These are phyloP conservation scores for Chenopodium formosanum DNA, from an alignment of 148 eudicot genomes.

Conservation along the genomic window DNA sequence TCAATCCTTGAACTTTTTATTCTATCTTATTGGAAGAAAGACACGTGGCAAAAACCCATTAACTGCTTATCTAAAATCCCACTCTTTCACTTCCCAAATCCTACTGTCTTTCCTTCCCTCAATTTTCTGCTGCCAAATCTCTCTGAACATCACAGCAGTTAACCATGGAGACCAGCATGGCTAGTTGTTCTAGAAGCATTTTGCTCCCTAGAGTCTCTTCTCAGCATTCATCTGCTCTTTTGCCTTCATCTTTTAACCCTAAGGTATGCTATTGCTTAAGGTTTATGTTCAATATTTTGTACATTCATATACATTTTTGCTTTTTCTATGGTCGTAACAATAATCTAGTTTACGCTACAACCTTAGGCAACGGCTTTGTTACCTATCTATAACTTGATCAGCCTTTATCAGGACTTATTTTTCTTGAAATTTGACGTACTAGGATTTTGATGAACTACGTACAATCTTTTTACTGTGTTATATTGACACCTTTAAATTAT, in stretches of 20 bases:
- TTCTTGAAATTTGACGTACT: background rate
- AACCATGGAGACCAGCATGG: conserved; percentile 67
- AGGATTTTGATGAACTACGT: background rate
- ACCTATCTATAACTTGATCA: too few species aligned
- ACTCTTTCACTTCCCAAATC: conserved; percentile 9
- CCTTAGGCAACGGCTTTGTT: background rate
- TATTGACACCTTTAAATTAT: background rate
- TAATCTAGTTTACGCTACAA: background rate
- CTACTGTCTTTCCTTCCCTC: background rate
- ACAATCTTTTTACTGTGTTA: background rate
- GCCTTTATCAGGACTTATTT: background rate
- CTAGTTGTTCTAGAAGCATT: conserved; percentile 62
- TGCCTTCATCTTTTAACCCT: conserved; percentile 48
- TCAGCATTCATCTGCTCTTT: conserved; percentile 56
- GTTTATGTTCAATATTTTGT: background rate
- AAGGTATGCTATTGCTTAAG: conserved; percentile 39
- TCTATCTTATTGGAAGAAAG: conserved; percentile 35
- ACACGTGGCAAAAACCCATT: conserved; percentile 69
- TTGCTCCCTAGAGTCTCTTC: conserved; percentile 61
- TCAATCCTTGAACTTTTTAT: conserved; percentile 11
- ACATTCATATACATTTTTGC: background rate
- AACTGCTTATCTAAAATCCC: conserved; percentile 61
- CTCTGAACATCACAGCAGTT: background rate
- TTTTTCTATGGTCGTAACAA: background rate
- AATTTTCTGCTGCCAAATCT: background rate